Percentiles rank a stretch among this genome's conserved stretches.
Conservation (phyloP, 2,329 filamentous ascomycete species). For the Ceratocystis alfenasii region DNA sequence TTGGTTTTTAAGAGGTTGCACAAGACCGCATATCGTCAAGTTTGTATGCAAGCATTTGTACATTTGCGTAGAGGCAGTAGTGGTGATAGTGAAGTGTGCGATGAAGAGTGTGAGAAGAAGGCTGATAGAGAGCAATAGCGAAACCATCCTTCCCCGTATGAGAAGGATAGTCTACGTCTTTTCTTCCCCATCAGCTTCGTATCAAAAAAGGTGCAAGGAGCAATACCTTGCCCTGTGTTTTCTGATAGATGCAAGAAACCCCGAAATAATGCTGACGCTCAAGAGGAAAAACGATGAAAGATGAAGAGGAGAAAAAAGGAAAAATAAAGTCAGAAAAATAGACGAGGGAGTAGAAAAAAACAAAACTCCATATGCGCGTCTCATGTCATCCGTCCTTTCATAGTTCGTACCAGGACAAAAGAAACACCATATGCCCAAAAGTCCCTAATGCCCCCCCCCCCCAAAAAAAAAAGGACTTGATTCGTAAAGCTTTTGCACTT, state of each 20-base stretch:
- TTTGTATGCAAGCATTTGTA: background rate
- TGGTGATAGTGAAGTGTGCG: background rate
- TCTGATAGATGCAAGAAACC: background rate
- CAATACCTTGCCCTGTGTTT: constrained; percentile 21
- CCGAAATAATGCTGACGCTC: constrained; percentile 1
- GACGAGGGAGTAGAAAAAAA: background rate
- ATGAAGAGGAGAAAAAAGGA: constrained; percentile 1
- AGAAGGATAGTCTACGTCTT: background rate
- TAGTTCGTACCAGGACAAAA: background rate
- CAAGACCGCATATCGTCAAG: background rate
- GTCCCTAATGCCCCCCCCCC: background rate
- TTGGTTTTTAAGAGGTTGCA: background rate
- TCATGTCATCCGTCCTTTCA: background rate
- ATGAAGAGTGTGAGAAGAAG: background rate
- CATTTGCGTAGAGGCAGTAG: background rate
- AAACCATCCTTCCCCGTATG: background rate
- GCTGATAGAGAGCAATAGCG: background rate
- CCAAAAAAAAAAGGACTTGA: background rate
- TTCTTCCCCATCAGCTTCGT: background rate
- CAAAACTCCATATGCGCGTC: background rate
- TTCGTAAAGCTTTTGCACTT: background rate
- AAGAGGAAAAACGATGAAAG: background rate
- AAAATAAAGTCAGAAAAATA: constrained; percentile 1
- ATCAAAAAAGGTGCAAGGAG: constrained; percentile 19
- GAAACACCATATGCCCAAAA: background rate